Evolutionary conservation across 148 eudicot species (phyloP).

Genomic region (Polygonum aviculare): DNA sequence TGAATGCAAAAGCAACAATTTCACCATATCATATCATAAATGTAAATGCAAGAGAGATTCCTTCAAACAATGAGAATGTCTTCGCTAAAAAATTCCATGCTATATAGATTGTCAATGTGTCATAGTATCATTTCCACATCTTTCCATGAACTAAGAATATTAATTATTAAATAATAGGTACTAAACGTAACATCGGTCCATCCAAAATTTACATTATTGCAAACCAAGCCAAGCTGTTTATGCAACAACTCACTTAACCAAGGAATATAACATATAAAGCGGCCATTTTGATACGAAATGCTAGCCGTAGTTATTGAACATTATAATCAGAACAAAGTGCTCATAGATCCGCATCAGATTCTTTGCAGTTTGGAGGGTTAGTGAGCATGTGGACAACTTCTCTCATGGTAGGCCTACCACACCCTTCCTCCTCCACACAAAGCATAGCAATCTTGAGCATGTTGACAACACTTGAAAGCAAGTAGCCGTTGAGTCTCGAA

Average conservation of each 20-base stretch:
- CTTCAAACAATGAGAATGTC: background rate
- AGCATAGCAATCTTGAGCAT: constrained; percentile 81
- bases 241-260: background rate
- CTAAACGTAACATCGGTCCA: background rate
- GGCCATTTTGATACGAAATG: background rate
- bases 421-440: constrained; percentile 80
- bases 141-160: background rate
- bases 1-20: background rate
- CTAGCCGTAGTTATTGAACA: background rate
- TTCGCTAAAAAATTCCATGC: too few species aligned
- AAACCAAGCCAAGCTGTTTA: background rate
- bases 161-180: background rate
- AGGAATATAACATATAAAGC: background rate
- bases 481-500: constrained; percentile 56
- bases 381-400: constrained; percentile 82
- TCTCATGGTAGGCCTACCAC: constrained; percentile 79
- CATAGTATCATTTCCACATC: background rate
- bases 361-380: constrained; percentile 39
- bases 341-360: background rate
- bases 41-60: background rate
- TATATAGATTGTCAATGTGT: background rate
- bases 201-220: background rate
- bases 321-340: background rate
- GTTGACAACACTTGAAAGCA: constrained; percentile 43
- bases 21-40: background rate